Percentiles rank a stretch among this genome's conserved stretches.
Evolutionary conservation across 2,329 filamentous ascomycete genomes (phyloP).

Genomic region (Hypoxylon sp.): DNA sequence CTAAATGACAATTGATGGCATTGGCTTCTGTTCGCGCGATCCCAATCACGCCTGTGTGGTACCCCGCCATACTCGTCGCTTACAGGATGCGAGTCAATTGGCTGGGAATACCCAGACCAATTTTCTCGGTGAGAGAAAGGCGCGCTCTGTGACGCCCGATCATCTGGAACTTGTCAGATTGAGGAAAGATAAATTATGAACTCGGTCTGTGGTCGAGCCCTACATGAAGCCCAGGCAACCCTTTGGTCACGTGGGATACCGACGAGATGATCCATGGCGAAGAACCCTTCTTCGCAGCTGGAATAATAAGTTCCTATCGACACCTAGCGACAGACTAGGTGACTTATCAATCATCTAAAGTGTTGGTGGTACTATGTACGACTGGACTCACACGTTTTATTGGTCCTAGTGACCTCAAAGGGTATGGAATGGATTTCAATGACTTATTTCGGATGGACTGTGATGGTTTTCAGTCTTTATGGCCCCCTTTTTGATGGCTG

Average conservation of each 20-base stretch:
- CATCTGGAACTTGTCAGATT: slow-evolving; percentile 35
- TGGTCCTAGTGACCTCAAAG: slow-evolving; percentile 26
- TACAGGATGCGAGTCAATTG: slow-evolving; percentile 14
- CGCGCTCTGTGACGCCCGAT: slow-evolving; percentile 1
- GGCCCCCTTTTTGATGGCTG: slow-evolving; percentile 40
- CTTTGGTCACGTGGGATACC: slow-evolving; percentile 32
- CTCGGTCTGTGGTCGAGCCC: slow-evolving; percentile 10
- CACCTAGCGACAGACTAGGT: slow-evolving; percentile 25
- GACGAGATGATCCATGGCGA: slow-evolving; percentile 14
- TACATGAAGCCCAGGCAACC: slow-evolving; percentile 34
- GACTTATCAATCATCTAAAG: slow-evolving; percentile 23
- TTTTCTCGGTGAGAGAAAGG: slow-evolving; percentile 8
- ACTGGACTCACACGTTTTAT: slow-evolving; percentile 38
- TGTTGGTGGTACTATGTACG: slow-evolving; percentile 14
- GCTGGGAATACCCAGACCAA: slow-evolving; percentile 24
- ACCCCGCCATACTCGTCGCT: slow-evolving; percentile 2
- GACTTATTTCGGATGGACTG: slow-evolving; percentile 34
- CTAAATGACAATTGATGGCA: slow-evolving; percentile 7
- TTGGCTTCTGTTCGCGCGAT: slow-evolving; percentile 6
- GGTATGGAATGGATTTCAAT: slow-evolving; percentile 36
- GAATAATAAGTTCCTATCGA: background rate
- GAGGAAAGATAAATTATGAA: background rate
- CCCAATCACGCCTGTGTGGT: slow-evolving; percentile 2
- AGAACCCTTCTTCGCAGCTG: slow-evolving; percentile 7
- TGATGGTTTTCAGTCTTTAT: slow-evolving; percentile 39